A percentile compares a stretch with the other conserved stretches of the same genome.
These are phyloP conservation scores for Aspergillus alliaceus DNA, from an alignment of 2,329 filamentous ascomycete species.

Conservation along the genomic window DNA sequence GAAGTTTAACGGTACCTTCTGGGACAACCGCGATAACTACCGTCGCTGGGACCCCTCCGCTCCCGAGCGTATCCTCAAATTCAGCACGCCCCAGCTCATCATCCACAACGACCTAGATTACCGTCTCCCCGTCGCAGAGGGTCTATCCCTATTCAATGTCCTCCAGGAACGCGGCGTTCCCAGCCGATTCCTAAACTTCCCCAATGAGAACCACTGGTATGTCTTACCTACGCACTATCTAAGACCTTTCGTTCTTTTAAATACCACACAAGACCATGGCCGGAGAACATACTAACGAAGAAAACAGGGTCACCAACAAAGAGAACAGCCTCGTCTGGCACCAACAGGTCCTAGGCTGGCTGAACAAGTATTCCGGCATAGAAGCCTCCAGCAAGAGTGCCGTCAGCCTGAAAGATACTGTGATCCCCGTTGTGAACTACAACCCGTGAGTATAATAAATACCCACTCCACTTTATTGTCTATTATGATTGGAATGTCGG, in stretches of 20 bases:
- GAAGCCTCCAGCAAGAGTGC: constrained; percentile 27
- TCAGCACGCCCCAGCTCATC: constrained; percentile 78
- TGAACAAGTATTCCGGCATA: constrained; percentile 53
- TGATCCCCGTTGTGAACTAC: constrained; percentile 33
- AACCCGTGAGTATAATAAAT: constrained; percentile 19
- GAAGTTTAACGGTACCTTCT: constrained; percentile 50
- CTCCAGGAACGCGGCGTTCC: constrained; percentile 72
- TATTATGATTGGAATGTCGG: neutral
- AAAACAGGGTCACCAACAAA: constrained; percentile 70
- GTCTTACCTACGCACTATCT: neutral
- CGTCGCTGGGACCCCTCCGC: constrained; percentile 66
- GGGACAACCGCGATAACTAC: constrained; percentile 61
- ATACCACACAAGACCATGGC: neutral
- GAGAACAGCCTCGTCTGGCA: constrained; percentile 93
- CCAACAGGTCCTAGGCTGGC: constrained; percentile 74
- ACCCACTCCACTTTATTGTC: neutral
- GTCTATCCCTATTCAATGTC: constrained; percentile 76
- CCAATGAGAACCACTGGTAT: constrained; percentile 66
- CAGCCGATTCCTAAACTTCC: constrained; percentile 75
- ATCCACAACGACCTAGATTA: constrained; percentile 87
- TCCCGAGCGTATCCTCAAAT: constrained; percentile 61
- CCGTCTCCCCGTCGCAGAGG: constrained; percentile 78
- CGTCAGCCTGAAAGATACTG: constrained; percentile 34
- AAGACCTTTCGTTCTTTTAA: neutral
- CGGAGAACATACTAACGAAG: neutral